Percentiles rank a stretch among this genome's conserved stretches.
These are phyloP conservation scores for Domatiomyces catenatus DNA, from an alignment of 2,329 filamentous ascomycete genomes.

Conservation along the genomic window DNA sequence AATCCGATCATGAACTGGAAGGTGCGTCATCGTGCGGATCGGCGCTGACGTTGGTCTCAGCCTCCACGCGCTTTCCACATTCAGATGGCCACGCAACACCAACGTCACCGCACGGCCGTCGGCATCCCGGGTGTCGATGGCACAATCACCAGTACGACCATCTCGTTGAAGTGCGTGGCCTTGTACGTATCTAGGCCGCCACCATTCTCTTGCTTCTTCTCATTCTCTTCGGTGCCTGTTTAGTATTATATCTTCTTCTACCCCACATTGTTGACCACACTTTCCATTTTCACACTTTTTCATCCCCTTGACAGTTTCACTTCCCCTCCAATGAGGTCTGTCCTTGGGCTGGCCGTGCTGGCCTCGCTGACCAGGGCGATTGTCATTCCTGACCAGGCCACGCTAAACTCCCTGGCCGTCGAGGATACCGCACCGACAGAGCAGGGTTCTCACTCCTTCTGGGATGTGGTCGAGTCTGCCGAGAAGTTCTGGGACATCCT, in stretches of 20 bases:
- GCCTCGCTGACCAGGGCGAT: conserved; percentile 10
- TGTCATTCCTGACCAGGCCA: conserved; percentile 17
- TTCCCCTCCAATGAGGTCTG: conserved; percentile 9
- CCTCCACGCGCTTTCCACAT: too few relatives aligned
- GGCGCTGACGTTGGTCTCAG: too few relatives aligned
- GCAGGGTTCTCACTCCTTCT: conserved; percentile 11
- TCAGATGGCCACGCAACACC: neutral
- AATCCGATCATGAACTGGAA: too few relatives aligned
- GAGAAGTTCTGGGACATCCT: conserved; percentile 17
- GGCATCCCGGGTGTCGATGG: neutral
- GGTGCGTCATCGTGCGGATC: too few relatives aligned
- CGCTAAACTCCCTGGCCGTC: conserved; percentile 12
- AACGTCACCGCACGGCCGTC: neutral
- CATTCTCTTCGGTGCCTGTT: conserved; percentile 1
- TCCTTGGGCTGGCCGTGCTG: conserved; percentile 12
- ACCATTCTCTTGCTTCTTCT: neutral
- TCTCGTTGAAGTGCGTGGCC: neutral
- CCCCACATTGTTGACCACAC: neutral
- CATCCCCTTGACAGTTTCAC: too few relatives aligned
- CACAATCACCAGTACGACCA: neutral
- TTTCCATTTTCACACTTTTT: neutral
- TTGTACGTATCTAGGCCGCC: neutral
- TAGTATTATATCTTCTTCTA: neutral
- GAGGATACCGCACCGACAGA: conserved; percentile 8
- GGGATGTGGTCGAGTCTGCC: conserved; percentile 10